phyloP scores from a whole-genome alignment of 2,329 filamentous ascomycete species.

The Ustulina deusta region DNA sequence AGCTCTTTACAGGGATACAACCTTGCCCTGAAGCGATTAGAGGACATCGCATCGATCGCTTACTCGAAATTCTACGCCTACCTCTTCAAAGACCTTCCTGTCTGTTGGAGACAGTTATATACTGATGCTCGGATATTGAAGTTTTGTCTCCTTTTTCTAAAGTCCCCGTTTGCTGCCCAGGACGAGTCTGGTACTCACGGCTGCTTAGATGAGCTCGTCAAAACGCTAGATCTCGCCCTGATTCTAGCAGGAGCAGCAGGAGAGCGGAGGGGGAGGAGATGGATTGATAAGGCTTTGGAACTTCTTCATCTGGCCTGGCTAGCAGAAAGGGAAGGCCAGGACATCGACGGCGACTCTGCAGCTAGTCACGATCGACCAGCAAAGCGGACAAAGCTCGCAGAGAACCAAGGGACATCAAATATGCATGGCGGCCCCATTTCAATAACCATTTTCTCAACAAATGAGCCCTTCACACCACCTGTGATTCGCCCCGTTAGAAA shows the following conservation, averaged over 20 bases:
- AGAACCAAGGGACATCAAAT: background rate
- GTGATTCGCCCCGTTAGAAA: slow-evolving; percentile 58
- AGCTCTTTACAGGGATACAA: slow-evolving; percentile 24
- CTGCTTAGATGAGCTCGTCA: slow-evolving; percentile 68
- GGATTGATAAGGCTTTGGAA: slow-evolving; percentile 65
- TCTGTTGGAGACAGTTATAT: slow-evolving; percentile 77
- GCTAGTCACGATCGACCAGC: slow-evolving; percentile 20
- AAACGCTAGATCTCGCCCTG: slow-evolving; percentile 78
- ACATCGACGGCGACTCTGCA: background rate
- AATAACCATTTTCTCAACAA: slow-evolving; percentile 49
- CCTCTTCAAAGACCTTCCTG: slow-evolving; percentile 73
- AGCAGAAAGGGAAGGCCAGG: background rate
- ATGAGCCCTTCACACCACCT: slow-evolving; percentile 57
- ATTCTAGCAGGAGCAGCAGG: slow-evolving; percentile 78
- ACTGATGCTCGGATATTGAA: slow-evolving; percentile 76
- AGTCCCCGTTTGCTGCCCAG: slow-evolving; percentile 34
- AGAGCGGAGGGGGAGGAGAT: slow-evolving; percentile 59
- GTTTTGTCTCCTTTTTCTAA: slow-evolving; percentile 58
- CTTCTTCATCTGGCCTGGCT: slow-evolving; percentile 50
- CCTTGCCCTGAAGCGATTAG: slow-evolving; percentile 59
- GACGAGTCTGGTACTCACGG: slow-evolving; percentile 28
- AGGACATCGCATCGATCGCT: slow-evolving; percentile 69
- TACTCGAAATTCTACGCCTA: slow-evolving; percentile 77
- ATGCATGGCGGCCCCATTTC: background rate
- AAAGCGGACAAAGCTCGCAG: slow-evolving; percentile 40